phyloP scores from a whole-genome alignment of 1,139 yeast species.

The Taphrina flavorubra region DNA sequence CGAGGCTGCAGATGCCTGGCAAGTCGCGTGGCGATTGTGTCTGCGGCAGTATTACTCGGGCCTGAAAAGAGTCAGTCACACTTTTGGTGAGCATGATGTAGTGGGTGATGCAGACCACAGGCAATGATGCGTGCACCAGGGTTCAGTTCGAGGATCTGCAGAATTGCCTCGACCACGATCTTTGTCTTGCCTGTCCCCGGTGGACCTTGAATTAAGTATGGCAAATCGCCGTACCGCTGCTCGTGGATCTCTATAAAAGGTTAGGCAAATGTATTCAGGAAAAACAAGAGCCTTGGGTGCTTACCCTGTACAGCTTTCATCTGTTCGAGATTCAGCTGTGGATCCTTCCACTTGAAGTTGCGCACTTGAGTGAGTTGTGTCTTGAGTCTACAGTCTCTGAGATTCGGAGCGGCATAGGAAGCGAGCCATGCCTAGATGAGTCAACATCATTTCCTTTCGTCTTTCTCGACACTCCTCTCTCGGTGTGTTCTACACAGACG shows the following conservation, averaged over 20 bases:
- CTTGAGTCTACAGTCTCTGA: constrained; percentile 40
- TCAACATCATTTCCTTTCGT: too few species aligned
- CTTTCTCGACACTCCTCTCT: too few species aligned
- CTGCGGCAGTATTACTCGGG: constrained; percentile 46
- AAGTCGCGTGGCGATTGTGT: constrained; percentile 45
- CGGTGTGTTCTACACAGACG: background rate
- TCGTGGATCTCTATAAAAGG: constrained; percentile 38
- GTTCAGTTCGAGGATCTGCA: constrained; percentile 37
- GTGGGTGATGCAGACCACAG: constrained; percentile 36
- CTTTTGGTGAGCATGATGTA: constrained; percentile 21
- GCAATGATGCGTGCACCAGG: constrained; percentile 30
- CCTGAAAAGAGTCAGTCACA: background rate
- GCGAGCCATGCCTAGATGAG: constrained; percentile 16
- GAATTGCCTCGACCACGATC: constrained; percentile 45
- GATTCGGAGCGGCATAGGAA: constrained; percentile 42
- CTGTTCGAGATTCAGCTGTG: constrained; percentile 44
- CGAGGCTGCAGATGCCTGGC: constrained; percentile 36
- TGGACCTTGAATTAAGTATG: constrained; percentile 45
- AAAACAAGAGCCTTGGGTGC: background rate
- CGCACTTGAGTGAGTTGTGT: constrained; percentile 38
- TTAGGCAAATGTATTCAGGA: too few species aligned
- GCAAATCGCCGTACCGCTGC: constrained; percentile 43
- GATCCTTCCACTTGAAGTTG: constrained; percentile 43
- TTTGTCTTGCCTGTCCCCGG: constrained; percentile 47
- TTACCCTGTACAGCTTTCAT: constrained; percentile 40